Conservation (phyloP, 1,284 basidiomycete species). For the Ceratobasidium sp. region DNA sequence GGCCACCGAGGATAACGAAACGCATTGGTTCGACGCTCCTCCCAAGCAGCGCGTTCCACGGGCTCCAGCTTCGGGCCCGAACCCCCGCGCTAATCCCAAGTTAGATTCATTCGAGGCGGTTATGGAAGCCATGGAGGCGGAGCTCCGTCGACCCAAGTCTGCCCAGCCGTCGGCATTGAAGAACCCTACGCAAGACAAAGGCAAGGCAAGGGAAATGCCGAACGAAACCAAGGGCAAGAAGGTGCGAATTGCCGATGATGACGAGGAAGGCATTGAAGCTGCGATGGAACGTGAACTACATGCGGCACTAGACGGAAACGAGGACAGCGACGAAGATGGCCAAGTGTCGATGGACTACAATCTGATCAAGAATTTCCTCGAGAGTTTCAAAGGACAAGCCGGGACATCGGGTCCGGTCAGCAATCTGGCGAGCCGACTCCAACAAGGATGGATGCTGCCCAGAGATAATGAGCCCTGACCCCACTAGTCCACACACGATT, state of each 20-base stretch:
- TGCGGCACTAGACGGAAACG: conserved; percentile 63
- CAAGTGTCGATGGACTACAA: conserved; percentile 75
- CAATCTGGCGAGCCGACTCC: conserved; percentile 81
- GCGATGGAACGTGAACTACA: conserved; percentile 88
- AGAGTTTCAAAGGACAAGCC: conserved; percentile 89
- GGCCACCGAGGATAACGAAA: conserved; percentile 24
- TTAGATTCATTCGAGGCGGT: conserved; percentile 93
- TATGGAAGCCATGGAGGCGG: conserved; percentile 92
- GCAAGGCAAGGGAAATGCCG: conserved; percentile 50
- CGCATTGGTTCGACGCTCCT: conserved; percentile 29
- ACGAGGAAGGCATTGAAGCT: conserved; percentile 68
- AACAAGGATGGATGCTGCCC: conserved; percentile 70
- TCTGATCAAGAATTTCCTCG: conserved; percentile 92
- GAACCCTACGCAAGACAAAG: conserved; percentile 43
- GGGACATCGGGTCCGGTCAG: conserved; percentile 88
- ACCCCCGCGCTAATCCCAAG: conserved; percentile 57
- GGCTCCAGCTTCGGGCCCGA: conserved; percentile 21
- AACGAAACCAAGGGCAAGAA: conserved; percentile 47
- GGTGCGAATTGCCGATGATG: conserved; percentile 52
- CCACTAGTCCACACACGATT: neutral
- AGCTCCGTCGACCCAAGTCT: conserved; percentile 57
- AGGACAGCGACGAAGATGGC: conserved; percentile 59
- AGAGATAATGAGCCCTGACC: conserved; percentile 56
- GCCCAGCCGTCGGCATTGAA: conserved; percentile 13
- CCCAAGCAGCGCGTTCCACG: conserved; percentile 23